These are phyloP conservation scores for Escallonia rubra DNA, from an alignment of 129 eudicot genomes.

Conservation along the genomic window DNA sequence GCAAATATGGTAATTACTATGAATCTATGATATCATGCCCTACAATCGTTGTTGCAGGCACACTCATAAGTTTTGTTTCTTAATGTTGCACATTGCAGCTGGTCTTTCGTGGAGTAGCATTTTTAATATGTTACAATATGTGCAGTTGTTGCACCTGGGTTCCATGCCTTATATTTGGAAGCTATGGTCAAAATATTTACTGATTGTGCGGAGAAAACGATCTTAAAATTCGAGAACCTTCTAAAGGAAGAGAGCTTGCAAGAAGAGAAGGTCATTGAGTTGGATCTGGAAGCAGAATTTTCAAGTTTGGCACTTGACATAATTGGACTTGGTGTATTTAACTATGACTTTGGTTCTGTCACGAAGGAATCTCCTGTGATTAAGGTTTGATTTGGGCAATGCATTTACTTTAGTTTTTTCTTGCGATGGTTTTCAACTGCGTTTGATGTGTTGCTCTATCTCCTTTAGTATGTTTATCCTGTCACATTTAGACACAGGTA, in stretches of 20 bases:
- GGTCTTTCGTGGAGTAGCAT: background rate
- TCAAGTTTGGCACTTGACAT: slow-evolving; percentile 95
- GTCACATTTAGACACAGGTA: background rate
- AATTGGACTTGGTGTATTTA: slow-evolving; percentile 95
- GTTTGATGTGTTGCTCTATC: background rate
- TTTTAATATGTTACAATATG: background rate
- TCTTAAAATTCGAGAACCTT: slow-evolving; percentile 70
- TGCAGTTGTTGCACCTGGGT: slow-evolving; percentile 97
- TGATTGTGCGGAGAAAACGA: slow-evolving; percentile 73
- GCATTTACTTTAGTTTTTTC: background rate
- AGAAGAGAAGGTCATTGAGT: slow-evolving; percentile 52
- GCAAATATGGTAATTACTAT: too few species aligned
- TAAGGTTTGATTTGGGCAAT: slow-evolving; percentile 40
- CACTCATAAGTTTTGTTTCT: background rate
- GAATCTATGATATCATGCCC: background rate
- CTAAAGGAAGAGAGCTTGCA: slow-evolving; percentile 41
- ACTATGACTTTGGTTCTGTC: slow-evolving; percentile 96
- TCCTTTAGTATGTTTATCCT: background rate
- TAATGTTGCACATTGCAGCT: background rate
- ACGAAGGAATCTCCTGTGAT: slow-evolving; percentile 99
- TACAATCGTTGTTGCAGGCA: background rate
- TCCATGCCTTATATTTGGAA: slow-evolving; percentile 88
- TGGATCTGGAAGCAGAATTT: slow-evolving; percentile 97
- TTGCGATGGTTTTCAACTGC: too few species aligned
- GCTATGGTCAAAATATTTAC: slow-evolving; percentile 81